These are phyloP conservation scores for Phalaenopsis hybrid DNA, from an alignment of 116 monocot genomes.

Conservation along the genomic window DNA sequence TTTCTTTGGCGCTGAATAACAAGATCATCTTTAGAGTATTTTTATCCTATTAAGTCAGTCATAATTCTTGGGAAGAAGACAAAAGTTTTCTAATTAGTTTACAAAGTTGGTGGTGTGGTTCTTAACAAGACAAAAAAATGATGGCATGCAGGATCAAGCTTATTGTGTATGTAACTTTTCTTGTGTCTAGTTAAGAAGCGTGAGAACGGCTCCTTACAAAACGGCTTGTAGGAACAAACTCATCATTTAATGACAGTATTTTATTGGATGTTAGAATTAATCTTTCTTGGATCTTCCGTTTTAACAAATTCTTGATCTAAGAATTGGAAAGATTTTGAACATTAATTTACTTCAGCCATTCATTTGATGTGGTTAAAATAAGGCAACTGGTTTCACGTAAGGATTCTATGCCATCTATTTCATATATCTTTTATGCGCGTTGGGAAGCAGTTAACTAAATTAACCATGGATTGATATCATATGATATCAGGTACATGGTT, in stretches of 20 bases:
- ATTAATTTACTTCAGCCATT: background rate
- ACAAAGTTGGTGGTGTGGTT: background rate
- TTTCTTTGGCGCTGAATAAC: background rate
- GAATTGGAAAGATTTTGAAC: constrained; percentile 1
- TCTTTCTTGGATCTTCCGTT: background rate
- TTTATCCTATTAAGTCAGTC: background rate
- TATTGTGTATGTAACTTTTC: background rate
- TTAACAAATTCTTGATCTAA: background rate
- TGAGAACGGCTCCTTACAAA: background rate
- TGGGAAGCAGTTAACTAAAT: background rate
- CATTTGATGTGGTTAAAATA: background rate
- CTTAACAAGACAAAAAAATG: background rate
- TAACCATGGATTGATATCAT: background rate
- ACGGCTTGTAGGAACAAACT: background rate
- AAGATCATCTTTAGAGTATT: background rate
- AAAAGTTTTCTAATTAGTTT: background rate
- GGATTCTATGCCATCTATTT: background rate
- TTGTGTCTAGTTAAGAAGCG: background rate
- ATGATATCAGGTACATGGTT: background rate
- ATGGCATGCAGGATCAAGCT: background rate
- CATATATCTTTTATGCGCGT: background rate
- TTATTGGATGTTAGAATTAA: background rate
- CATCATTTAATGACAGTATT: background rate
- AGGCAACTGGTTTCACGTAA: background rate
- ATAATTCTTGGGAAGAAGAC: background rate